Evolutionary conservation across 805 yeast species (phyloP).

Genomic region (Yarrowia sp.): DNA sequence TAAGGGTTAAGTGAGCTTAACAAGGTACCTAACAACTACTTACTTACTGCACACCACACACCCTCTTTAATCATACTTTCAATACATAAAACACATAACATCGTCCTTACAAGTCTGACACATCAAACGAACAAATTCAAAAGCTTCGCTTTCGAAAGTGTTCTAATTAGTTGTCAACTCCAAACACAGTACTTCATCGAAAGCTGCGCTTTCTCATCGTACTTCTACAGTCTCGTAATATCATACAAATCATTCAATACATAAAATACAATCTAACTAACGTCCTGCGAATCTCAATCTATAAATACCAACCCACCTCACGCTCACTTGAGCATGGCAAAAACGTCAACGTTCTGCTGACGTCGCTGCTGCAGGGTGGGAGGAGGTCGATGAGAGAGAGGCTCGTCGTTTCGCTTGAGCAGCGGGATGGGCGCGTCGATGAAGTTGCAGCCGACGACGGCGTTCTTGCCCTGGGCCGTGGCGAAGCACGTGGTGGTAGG

Average conservation of each 20-base stretch:
- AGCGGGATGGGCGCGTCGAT: conserved; percentile 39
- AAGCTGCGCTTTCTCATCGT: conserved; percentile 5
- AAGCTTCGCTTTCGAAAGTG: neutral
- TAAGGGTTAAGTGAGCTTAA: no score
- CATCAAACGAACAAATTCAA: neutral
- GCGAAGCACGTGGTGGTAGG: conserved; percentile 70
- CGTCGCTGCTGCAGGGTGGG: conserved; percentile 29
- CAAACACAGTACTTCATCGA: neutral
- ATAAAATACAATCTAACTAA: conserved; percentile 15
- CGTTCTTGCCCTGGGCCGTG: conserved; percentile 51
- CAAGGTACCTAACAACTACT: no score
- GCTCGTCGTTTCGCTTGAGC: conserved; percentile 19
- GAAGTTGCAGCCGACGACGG: conserved; percentile 60
- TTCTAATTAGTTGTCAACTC: neutral
- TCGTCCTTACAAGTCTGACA: no score
- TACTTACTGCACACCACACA: no score
- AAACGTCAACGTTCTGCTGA: conserved; percentile 17
- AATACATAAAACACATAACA: no score
- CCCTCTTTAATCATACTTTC: no score
- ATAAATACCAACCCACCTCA: neutral
- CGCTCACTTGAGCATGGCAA: conserved; percentile 1
- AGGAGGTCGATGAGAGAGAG: conserved; percentile 2
- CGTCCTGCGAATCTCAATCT: conserved; percentile 5
- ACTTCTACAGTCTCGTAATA: no score
- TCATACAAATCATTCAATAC: conserved; percentile 21